Base-by-base conservation (phyloP, 1,284 basidiomycete genomes). In the Athelia psychrophila region DNA sequence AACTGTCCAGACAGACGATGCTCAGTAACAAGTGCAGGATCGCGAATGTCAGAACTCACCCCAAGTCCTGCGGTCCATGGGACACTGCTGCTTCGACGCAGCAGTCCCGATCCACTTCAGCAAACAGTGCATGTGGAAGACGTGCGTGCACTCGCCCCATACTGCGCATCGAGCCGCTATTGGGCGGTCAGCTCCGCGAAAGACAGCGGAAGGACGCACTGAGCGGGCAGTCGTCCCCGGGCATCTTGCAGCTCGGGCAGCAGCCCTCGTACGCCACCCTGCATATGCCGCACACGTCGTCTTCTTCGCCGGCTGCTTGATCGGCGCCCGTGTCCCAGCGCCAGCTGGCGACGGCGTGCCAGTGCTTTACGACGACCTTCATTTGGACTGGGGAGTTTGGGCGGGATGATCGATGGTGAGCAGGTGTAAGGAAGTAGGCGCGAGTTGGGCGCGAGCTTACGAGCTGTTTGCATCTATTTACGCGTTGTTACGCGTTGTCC, bases 121-220 rank as follows among this genome's bases (percentile, higher is more conserved):
- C 13, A 98, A 73, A 71, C 95, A 97, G 69, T 95, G 93, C 91
- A 95, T 93, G 67, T 95, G 93, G 65, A 94, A 95, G 51, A 96
- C 86, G 67, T 97, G 95, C 5, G 86, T 92, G 64, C 95, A 98
- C 71, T 95, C 88, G 23, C 95, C 95, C 92, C 93, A 97, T 52
- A 97, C 95, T 95, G 57, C 19, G 46, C 54, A 23, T 55, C 23
- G 33, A 35, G 33, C n/a, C 15, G n/a, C 52, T 20, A n/a, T 38
- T n/a, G 8, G 13, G 52, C 36, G 58, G 52, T 23, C 20, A 44
- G n/a, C n/a, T 30, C 22, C 5, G 30, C 13, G 51, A 49, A 10
- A 47, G 1, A 27, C 30, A 6, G 38, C 33, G 16, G 32, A 15
- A n/a, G 16, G 10, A 44, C 81, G 86, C 64, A 97, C 95, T 96